Evolutionary conservation across 129 eudicot genomes (phyloP).

Genomic region (Lonicera japonica): DNA sequence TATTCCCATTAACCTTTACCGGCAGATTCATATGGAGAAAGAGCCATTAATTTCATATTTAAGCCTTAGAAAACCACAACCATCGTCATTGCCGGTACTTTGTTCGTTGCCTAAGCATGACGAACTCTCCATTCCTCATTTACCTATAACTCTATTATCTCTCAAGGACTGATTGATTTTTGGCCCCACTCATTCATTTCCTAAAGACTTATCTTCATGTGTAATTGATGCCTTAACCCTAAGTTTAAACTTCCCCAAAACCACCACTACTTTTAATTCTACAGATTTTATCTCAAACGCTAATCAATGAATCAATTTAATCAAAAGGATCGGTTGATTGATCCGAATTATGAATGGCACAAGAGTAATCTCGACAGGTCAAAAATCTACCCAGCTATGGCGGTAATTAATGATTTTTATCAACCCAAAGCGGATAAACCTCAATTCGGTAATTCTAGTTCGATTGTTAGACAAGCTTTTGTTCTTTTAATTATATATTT

Average conservation of each 20-base stretch:
- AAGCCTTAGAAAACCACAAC: no score
- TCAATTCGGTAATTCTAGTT: slow-evolving; percentile 17
- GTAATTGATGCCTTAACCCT: slow-evolving; percentile 45
- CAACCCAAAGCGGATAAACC: no score
- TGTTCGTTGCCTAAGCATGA: no score
- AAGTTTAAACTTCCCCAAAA: slow-evolving; percentile 16
- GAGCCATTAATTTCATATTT: no score
- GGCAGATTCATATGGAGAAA: no score
- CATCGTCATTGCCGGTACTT: no score
- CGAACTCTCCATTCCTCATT: no score
- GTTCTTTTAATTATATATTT: slow-evolving; percentile 56
- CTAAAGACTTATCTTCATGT: slow-evolving; percentile 19
- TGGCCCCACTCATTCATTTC: no score
- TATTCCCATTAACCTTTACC: no score
- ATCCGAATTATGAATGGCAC: slow-evolving; percentile 41
- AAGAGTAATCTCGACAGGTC: slow-evolving; percentile 70
- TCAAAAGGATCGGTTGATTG: slow-evolving; percentile 44
- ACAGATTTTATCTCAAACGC: neutral
- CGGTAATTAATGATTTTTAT: slow-evolving; percentile 57
- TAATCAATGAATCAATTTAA: neutral
- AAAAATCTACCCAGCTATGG: slow-evolving; percentile 96
- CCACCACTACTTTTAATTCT: slow-evolving; percentile 1
- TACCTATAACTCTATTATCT: no score
- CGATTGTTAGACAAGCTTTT: slow-evolving; percentile 67
- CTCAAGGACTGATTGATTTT: no score